phyloP scores from a whole-genome alignment of 1,284 basidiomycete genomes.

The Cutaneotrichosporon sp. region DNA sequence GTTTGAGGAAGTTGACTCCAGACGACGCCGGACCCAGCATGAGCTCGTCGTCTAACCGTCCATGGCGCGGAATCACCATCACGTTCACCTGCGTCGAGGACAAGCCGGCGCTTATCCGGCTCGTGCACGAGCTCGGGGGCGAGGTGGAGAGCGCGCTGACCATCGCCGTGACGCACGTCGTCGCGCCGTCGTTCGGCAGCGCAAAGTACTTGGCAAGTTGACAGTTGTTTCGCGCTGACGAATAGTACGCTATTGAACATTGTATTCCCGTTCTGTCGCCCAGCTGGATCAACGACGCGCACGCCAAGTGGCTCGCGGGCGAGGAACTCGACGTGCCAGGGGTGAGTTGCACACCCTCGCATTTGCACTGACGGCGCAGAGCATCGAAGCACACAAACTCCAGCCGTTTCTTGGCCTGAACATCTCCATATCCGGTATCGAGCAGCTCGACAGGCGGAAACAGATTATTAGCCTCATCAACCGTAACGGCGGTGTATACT shows the following conservation, averaged over 20 bases:
- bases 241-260: slow-evolving; percentile 41
- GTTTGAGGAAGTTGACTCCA: slow-evolving; percentile 10
- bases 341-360: slow-evolving; percentile 9
- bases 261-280: slow-evolving; percentile 37
- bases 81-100: slow-evolving; percentile 45
- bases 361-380: slow-evolving; percentile 17
- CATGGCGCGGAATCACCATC: slow-evolving; percentile 34
- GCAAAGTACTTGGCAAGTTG: slow-evolving; percentile 39
- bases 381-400: slow-evolving; percentile 25
- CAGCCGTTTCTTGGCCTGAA: slow-evolving; percentile 35
- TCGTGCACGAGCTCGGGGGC: slow-evolving; percentile 31
- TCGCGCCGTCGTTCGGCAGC: slow-evolving; percentile 31
- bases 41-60: slow-evolving; percentile 14
- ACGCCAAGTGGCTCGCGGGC: slow-evolving; percentile 29
- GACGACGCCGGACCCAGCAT: slow-evolving; percentile 21
- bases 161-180: slow-evolving; percentile 38
- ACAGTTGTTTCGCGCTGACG: slow-evolving; percentile 2
- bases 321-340: slow-evolving; percentile 26
- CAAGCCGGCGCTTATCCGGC: slow-evolving; percentile 26
- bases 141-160: slow-evolving; percentile 38
- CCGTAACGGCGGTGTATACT: slow-evolving; percentile 38
- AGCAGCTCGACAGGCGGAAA: slow-evolving; percentile 40
- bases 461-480: slow-evolving; percentile 35
- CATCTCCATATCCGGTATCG: slow-evolving; percentile 41
- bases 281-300: slow-evolving; percentile 34